phyloP scores from a whole-genome alignment of 169 alveolate species.

The Miamiensis avidus region DNA sequence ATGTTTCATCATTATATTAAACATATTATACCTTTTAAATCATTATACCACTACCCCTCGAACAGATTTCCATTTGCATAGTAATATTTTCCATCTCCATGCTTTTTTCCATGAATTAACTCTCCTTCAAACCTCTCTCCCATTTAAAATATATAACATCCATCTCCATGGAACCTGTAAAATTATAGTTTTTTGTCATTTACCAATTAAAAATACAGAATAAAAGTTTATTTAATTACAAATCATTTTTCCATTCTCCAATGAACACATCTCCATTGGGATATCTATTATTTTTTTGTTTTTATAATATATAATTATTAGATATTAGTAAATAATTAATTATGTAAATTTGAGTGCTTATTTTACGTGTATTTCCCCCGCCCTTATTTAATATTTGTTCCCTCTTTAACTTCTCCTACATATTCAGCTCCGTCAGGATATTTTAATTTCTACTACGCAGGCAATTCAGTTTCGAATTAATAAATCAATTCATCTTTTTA shows the following conservation, averaged over 20 bases:
- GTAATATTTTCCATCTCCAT: slow-evolving; percentile 39
- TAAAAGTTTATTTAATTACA: background rate
- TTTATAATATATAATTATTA: background rate
- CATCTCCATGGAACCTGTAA: slow-evolving; percentile 43
- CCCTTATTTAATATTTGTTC: slow-evolving; percentile 9
- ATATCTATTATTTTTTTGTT: background rate
- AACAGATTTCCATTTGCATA: slow-evolving; percentile 35
- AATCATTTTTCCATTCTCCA: slow-evolving; percentile 55
- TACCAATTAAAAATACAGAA: background rate
- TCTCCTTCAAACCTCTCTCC: slow-evolving; percentile 52
- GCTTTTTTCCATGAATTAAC: slow-evolving; percentile 35
- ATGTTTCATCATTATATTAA: slow-evolving; percentile 9
- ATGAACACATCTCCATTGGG: slow-evolving; percentile 40
- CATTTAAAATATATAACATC: slow-evolving; percentile 32
- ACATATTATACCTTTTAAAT: slow-evolving; percentile 25
- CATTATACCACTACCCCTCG: slow-evolving; percentile 49
- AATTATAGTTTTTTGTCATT: slow-evolving; percentile 5
- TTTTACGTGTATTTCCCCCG: slow-evolving; percentile 21
- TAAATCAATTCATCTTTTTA: slow-evolving; percentile 16
- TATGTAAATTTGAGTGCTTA: background rate
- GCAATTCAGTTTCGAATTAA: background rate
- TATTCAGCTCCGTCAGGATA: slow-evolving; percentile 21
- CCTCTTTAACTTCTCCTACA: slow-evolving; percentile 15
- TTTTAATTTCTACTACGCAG: slow-evolving; percentile 3
- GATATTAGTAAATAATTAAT: background rate